phyloP scores from a whole-genome alignment of 2,329 filamentous ascomycete genomes.

The Shiraia sp. region DNA sequence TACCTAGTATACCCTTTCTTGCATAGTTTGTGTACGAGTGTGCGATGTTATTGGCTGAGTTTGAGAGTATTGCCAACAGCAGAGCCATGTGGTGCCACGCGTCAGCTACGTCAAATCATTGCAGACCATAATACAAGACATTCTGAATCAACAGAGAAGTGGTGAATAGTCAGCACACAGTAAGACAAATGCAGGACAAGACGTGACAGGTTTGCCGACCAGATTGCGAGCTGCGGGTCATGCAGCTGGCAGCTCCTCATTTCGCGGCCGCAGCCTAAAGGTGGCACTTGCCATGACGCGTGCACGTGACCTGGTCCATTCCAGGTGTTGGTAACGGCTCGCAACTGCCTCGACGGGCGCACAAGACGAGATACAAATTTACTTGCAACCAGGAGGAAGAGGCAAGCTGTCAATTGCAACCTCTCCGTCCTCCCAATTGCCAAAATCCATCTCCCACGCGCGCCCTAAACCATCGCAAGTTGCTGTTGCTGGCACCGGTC shows the following conservation, averaged over 20 bases:
- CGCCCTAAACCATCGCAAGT: too few species aligned
- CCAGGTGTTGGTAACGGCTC: conserved; percentile 20
- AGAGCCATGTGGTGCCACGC: conserved; percentile 17
- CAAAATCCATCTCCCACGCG: too few species aligned
- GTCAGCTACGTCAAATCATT: conserved; percentile 4
- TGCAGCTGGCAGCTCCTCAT: conserved; percentile 12
- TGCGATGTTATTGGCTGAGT: conserved; percentile 23
- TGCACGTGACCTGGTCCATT: conserved; percentile 36
- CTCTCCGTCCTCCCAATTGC: conserved; percentile 1
- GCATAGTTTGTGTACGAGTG: too few species aligned
- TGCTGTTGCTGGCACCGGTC: conserved; percentile 10
- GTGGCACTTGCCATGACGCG: conserved; percentile 1
- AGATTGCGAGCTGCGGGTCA: conserved; percentile 4
- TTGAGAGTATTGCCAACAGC: not conserved
- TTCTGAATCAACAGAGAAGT: not conserved
- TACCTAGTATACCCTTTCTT: conserved; percentile 39
- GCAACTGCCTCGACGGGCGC: conserved; percentile 24
- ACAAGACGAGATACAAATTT: conserved; percentile 18
- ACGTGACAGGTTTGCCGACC: conserved; percentile 1
- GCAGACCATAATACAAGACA: not conserved
- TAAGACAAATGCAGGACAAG: not conserved
- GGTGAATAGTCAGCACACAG: not conserved
- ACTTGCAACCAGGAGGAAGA: conserved; percentile 8
- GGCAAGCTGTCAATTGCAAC: conserved; percentile 30
- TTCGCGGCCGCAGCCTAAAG: not conserved